Percentiles rank a stretch among this genome's conserved stretches.
Conservation (phyloP, 495 filamentous ascomycete genomes). For the Tuber aestivum region DNA sequence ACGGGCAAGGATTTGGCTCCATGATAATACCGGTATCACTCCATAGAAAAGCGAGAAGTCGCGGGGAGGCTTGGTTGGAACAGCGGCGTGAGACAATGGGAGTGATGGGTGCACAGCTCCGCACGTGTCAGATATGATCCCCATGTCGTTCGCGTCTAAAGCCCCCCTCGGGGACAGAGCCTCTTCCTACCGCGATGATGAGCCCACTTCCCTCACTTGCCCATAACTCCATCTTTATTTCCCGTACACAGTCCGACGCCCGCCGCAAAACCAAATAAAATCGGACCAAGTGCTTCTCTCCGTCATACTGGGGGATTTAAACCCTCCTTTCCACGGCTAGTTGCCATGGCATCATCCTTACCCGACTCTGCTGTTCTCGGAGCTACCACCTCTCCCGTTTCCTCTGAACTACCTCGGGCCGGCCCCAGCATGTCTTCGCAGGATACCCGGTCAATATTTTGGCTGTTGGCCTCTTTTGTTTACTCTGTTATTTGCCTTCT, state of each 20-base stretch:
- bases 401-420: constrained; percentile 17
- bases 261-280: neutral
- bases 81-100: neutral
- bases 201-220: neutral
- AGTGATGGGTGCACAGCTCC: neutral
- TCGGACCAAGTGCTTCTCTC: neutral
- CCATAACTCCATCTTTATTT: neutral
- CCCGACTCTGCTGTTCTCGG: constrained; percentile 16
- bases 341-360: constrained; percentile 13
- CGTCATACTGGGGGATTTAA: neutral
- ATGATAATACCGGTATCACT: neutral
- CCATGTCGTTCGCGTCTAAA: neutral
- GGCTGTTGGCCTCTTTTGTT: constrained; percentile 43
- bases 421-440: constrained; percentile 15
- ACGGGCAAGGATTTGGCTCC: neutral
- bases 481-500: constrained; percentile 58
- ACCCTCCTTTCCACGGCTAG: neutral
- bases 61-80: neutral
- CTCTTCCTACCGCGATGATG: neutral
- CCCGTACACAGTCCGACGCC: neutral
- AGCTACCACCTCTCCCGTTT: constrained; percentile 5
- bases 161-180: neutral
- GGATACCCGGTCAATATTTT: constrained; percentile 40
- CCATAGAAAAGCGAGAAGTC: neutral
- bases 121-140: neutral